Evolutionary conservation across 106 monocot genomes (phyloP), one percentile per base, ranked within the genome.

Genomic region (Dendrobium catenatum): DNA sequence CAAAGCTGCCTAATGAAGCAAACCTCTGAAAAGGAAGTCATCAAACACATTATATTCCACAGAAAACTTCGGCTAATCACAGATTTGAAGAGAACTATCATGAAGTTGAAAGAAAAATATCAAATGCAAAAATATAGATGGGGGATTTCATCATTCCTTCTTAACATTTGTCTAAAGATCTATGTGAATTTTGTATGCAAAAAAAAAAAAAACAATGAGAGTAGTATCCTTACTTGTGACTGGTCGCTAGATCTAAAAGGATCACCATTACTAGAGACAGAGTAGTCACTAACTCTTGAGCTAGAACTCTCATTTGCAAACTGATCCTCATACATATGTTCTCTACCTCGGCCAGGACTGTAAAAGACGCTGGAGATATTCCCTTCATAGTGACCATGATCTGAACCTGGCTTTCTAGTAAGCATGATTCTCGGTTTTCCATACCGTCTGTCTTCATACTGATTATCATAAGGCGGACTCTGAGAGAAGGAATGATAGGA

Each of bases 331-430:
- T 87, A 89, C 76, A 79, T 88, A 18, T 90, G 85, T 27, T 89
- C 88, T 73, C 46, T 83, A 43, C 48, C 78, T 79, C 78, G 83
- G 78, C 88, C 90, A 55, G 95, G 89, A 81, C 93, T 92, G 82
- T 85, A 87, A 22, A 89, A 42, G 75, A 91, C 85, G 82, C 85
- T 87, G 78, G 95, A 85, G 4, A 89, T 33, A 78, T 94, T 98
- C 83, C 91, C 92, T 75, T 90, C 94, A 86, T 93, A 93, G 80
- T 61, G 83, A n/a, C 89, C 89, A 61, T 88, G 55, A 74, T 95
- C 95, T 75, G 98, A 99, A 75, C 98, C 98, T 72, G 93, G 88
- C 67, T 92, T 95, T 81, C 95, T 91, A 80, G 83, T 87, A 26
- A 93, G 86, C 83, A 90, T 85, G 79, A 81, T 87, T 77, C 81